Percentiles rank a stretch among this genome's conserved stretches.
phyloP scores from a whole-genome alignment of 1,284 basidiomycete species.

The Fistulinella staudtii region DNA sequence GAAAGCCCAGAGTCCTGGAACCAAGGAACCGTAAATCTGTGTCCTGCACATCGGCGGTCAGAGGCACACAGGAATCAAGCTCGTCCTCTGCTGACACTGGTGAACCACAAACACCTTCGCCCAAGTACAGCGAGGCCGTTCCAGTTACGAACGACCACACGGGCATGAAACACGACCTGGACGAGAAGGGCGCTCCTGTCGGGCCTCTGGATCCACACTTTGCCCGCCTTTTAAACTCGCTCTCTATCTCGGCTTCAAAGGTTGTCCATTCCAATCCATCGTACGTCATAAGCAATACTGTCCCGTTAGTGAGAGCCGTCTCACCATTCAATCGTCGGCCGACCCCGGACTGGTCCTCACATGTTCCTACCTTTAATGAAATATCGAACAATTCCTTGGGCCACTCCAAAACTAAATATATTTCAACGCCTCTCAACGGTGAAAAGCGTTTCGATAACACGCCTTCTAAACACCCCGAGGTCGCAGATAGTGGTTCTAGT shows the following conservation, averaged over 20 bases:
- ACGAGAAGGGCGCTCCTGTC: slow-evolving; percentile 20
- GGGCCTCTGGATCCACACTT: slow-evolving; percentile 61
- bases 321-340: slow-evolving; percentile 15
- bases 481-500: slow-evolving; percentile 9
- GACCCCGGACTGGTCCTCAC: slow-evolving; percentile 34
- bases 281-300: slow-evolving; percentile 1
- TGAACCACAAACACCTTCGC: slow-evolving; percentile 62
- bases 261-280: slow-evolving; percentile 14
- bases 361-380: slow-evolving; percentile 24
- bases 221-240: slow-evolving; percentile 58
- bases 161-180: slow-evolving; percentile 19
- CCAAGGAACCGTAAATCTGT: slow-evolving; percentile 31
- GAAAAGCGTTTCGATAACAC: slow-evolving; percentile 14
- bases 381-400: slow-evolving; percentile 3
- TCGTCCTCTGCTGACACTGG: slow-evolving; percentile 60
- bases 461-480: slow-evolving; percentile 13
- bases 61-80: slow-evolving; percentile 52
- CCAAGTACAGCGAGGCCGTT: slow-evolving; percentile 45
- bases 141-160: slow-evolving; percentile 18
- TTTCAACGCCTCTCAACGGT: slow-evolving; percentile 5
- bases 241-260: slow-evolving; percentile 57
- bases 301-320: slow-evolving; percentile 8
- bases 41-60: slow-evolving; percentile 21
- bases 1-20: slow-evolving; percentile 42
- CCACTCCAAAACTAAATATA: slow-evolving; percentile 7